Base-by-base conservation (phyloP, 108 stramenopile genomes). In the Skeletonema marinoi region DNA sequence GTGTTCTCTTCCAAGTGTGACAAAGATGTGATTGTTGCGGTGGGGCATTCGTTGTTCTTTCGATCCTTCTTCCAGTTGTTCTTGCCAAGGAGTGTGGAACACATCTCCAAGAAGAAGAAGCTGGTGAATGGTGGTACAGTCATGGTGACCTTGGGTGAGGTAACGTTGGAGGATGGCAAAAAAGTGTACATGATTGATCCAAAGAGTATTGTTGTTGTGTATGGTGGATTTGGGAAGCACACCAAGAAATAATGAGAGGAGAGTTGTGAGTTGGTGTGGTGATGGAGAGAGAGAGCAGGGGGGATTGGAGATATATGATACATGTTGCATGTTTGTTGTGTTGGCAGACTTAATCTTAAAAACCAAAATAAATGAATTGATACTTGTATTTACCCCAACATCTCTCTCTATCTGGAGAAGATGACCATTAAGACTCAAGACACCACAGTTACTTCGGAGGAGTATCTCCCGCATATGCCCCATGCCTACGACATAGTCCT, bases 21-120 rank as follows among this genome's bases (percentile, higher is more conserved):
- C 7, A 78, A 61, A 17, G 78, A 86, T 3, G 77, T 84, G 54
- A 59, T 97, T 19, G 72, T 97, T 68, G 89, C 88, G 29, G 92
- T 88, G 14, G 97, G 97, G 16, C 97, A 97, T 74, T 94, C 93
- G 21, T 78, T 94, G 33, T 96, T 93, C 89, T 97, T 96, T 74
- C 86, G 93, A 29, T 82, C 78, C 29, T 95, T 95, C 71, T 96
- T 97, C 72, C 90, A 87, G 32, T 74, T 88, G 19, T 97, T 85
- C 73, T 67, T 97, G 32, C 96, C 96, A 1, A 48, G 79, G 8
- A 61, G 42, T 29, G 69, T 78, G 39, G 86, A 92, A 9, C 94
- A 95, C 69, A 73, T 87, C 7, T 68, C 78, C 46, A 93, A 96
- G 65, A 89, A 81, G 83, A 95, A 93, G 73, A 97, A 97, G 77